A percentile compares a stretch with the other conserved stretches of the same genome.
Evolutionary conservation across 163 green algal species (phyloP).

Genomic region (Coccomyxa subellipsoidea): DNA sequence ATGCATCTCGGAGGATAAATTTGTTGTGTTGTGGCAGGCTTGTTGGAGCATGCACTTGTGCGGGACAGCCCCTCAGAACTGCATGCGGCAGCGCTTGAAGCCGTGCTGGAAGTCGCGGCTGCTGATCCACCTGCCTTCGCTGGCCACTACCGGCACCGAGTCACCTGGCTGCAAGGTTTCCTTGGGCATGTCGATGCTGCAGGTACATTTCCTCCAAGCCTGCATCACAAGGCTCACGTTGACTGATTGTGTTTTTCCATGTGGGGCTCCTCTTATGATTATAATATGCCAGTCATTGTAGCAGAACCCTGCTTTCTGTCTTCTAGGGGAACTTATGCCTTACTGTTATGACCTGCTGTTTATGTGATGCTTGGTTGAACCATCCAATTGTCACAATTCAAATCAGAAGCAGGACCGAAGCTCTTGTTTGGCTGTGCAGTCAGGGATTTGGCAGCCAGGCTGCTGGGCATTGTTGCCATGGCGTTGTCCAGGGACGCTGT

Average conservation of each 20-base stretch:
- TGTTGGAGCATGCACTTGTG: conserved; percentile 68
- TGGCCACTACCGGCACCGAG: conserved; percentile 25
- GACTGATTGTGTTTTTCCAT: too few species aligned
- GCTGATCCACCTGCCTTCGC: conserved; percentile 17
- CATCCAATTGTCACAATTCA: too few species aligned
- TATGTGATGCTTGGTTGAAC: too few species aligned
- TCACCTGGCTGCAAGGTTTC: conserved; percentile 45
- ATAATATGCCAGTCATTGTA: too few species aligned
- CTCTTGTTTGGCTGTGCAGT: conserved; percentile 28
- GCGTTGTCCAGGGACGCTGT: conserved; percentile 7
- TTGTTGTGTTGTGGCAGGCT: conserved; percentile 1
- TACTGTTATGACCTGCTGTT: too few species aligned
- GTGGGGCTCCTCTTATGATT: too few species aligned
- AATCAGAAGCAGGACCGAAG: too few species aligned
- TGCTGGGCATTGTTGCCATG: conserved; percentile 44
- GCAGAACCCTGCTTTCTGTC: too few species aligned
- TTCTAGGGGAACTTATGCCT: too few species aligned
- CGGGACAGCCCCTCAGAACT: conserved; percentile 52
- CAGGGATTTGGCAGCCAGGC: conserved; percentile 48
- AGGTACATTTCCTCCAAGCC: neutral
- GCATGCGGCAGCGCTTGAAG: conserved; percentile 48
- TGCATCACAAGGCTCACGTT: too few species aligned
- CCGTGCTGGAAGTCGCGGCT: conserved; percentile 36
- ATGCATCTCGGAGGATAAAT: too few species aligned
- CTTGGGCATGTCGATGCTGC: conserved; percentile 44